These are phyloP conservation scores for Malassezia slooffiae DNA, from an alignment of 1,284 basidiomycete genomes.

Conservation along the genomic window DNA sequence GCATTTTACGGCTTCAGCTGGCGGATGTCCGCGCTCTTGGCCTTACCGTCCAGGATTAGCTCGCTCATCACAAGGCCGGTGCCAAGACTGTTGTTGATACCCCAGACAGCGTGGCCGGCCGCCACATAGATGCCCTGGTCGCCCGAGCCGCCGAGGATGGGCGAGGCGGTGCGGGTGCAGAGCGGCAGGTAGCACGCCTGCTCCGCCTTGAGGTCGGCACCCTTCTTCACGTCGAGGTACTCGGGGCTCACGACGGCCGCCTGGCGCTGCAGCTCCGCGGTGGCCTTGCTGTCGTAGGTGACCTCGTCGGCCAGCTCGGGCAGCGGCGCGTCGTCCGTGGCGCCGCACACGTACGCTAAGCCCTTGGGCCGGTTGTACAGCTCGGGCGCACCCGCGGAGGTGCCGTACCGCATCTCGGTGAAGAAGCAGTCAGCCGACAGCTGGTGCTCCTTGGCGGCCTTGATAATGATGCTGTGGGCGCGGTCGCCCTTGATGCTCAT, in stretches of 20 bases:
- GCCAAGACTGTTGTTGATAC: conserved; percentile 50
- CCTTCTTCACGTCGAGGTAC: conserved; percentile 45
- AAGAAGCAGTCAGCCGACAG: conserved; percentile 50
- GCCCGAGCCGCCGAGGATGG: conserved; percentile 50
- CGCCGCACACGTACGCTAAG: conserved; percentile 47
- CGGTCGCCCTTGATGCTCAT: conserved; percentile 47
- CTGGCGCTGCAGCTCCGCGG: conserved; percentile 49
- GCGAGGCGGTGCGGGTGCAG: conserved; percentile 50
- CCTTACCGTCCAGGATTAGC: conserved; percentile 51
- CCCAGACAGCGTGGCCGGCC: conserved; percentile 51
- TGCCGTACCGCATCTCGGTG: conserved; percentile 49
- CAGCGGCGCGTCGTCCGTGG: conserved; percentile 47
- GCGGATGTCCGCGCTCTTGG: conserved; percentile 51
- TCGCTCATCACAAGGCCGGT: conserved; percentile 53
- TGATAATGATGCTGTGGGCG: conserved; percentile 51
- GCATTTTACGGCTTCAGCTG: conserved; percentile 48
- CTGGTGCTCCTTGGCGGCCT: conserved; percentile 24
- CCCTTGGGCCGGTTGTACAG: conserved; percentile 46
- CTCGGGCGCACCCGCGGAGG: conserved; percentile 24
- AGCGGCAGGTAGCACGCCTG: conserved; percentile 55
- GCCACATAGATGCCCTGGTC: conserved; percentile 50
- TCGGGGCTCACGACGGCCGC: conserved; percentile 49
- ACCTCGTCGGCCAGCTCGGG: conserved; percentile 44
- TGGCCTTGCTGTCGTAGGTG: conserved; percentile 36
- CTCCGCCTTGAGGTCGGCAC: conserved; percentile 45